Base-by-base conservation (phyloP, 345 rosid species). In the Hevea brasiliensis region DNA sequence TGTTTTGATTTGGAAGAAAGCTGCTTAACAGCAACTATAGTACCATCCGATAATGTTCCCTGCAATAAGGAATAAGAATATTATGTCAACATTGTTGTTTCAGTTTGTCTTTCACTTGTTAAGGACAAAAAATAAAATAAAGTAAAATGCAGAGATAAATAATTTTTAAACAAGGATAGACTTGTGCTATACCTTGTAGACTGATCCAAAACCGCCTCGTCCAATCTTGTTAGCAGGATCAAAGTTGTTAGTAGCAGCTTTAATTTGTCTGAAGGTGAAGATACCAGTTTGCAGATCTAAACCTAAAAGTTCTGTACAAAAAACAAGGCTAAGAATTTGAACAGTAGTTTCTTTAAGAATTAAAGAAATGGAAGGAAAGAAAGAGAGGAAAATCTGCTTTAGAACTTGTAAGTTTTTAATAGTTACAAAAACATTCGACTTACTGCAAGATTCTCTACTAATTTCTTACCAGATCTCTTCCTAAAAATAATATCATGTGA, bases 141-240 rank as follows among this genome's bases (percentile, higher is more conserved):
- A 23, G 8, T 11, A 23, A 14, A 24, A 57, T 32, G 37, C 37
- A 32, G 37, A 1, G 37, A 32, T 4, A 32, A 32, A n/a, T 2
- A 32, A 32, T 4, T 32, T 32, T 32, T 4, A 32, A 32, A 32
- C 37, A 32, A 32, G 37, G 10, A 14, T 0, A 27, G 21, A 29
- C 1, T 17, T 32, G 44, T 61, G 14, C n/a, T 9, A 59, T 77
- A 89, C 96, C 84, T 83, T 91, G 75, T 89, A 89, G 64, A 91
- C 94, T 63, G 85, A 74, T 78, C 97, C 94, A 76, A 89, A 89
- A 69, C 97, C 97, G 80, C 94, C 94, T 85, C 89, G 90, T 35
- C 94, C 97, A 61, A 91, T 72, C 77, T 91, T 91, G 74, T 80
- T 81, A 8, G 81, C 72, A 32, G 79, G 79, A 75, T 84, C 89